Percentiles rank a stretch among this genome's conserved stretches.
phyloP scores from a whole-genome alignment of 169 alveolate species.

The Cryptosporidium meleagridis region DNA sequence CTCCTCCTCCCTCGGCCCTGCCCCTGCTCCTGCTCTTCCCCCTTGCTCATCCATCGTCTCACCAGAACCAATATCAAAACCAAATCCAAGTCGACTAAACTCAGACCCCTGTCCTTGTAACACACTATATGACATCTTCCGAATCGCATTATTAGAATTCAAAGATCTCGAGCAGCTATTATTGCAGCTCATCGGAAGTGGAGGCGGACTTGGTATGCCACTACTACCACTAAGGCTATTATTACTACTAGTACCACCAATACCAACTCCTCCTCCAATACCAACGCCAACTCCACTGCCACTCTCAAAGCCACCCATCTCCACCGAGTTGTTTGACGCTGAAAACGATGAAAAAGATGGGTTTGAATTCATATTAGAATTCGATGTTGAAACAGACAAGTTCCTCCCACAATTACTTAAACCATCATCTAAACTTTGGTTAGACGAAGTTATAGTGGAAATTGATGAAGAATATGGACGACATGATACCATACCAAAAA shows the following conservation, averaged over 20 bases:
- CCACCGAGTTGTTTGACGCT: neutral
- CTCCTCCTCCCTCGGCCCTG: too few relatives aligned
- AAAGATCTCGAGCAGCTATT: neutral
- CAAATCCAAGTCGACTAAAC: neutral
- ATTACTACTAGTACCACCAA: neutral
- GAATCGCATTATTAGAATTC: neutral
- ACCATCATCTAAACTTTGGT: conserved; percentile 29
- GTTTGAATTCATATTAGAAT: conserved; percentile 14
- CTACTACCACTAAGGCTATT: neutral
- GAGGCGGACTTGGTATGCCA: neutral
- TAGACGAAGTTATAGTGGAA: conserved; percentile 22
- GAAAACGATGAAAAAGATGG: neutral
- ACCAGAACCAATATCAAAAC: neutral
- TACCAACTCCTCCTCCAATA: neutral
- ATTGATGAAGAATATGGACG: conserved; percentile 56
- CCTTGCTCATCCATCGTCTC: neutral
- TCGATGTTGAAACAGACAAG: conserved; percentile 1
- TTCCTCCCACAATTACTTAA: conserved; percentile 8
- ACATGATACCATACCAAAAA: neutral
- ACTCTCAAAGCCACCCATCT: neutral
- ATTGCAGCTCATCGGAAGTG: neutral
- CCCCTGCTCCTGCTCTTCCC: too few relatives aligned
- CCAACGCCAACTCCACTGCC: neutral
- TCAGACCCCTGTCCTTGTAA: neutral
- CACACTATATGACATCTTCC: neutral